Evolutionary conservation across 495 filamentous ascomycete species (phyloP).

Genomic region (Hypoxylon lenormandii): DNA sequence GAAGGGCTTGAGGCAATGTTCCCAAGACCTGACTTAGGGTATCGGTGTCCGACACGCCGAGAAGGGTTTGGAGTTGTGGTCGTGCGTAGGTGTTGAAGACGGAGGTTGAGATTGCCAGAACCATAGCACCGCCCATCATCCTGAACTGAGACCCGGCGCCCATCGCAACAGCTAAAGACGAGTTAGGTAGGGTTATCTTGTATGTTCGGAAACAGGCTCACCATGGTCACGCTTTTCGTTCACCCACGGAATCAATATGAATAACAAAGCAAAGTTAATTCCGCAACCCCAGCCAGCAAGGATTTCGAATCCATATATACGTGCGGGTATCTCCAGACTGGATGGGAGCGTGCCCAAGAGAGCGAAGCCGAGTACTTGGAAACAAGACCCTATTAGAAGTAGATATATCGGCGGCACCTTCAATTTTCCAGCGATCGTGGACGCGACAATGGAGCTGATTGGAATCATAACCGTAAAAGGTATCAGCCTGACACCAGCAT

Average conservation of each 20-base stretch:
- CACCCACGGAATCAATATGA: slow-evolving; percentile 20
- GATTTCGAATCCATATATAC: slow-evolving; percentile 51
- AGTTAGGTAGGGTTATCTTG: not conserved
- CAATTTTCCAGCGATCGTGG: slow-evolving; percentile 45
- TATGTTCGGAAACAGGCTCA: not conserved
- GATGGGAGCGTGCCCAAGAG: slow-evolving; percentile 27
- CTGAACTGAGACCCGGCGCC: slow-evolving; percentile 31
- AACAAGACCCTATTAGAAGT: slow-evolving; percentile 6
- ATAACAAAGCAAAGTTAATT: slow-evolving; percentile 34
- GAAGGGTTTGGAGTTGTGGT: slow-evolving; percentile 7
- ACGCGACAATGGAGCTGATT: slow-evolving; percentile 51
- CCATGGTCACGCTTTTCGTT: slow-evolving; percentile 19
- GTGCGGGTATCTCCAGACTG: slow-evolving; percentile 27
- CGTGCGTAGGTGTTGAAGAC: slow-evolving; percentile 36
- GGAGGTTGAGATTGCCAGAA: slow-evolving; percentile 32
- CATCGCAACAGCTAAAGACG: slow-evolving; percentile 30
- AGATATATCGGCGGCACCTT: slow-evolving; percentile 33
- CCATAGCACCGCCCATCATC: slow-evolving; percentile 33
- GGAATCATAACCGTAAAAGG: slow-evolving; percentile 54
- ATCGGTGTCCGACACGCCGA: not conserved
- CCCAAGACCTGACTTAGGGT: not conserved
- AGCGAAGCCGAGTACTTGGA: slow-evolving; percentile 38
- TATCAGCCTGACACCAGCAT: slow-evolving; percentile 63
- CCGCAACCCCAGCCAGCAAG: slow-evolving; percentile 52
- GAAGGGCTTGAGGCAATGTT: slow-evolving; percentile 10